These are phyloP conservation scores for Ramalina peruviana DNA, from an alignment of 495 filamentous ascomycete species.

Conservation along the genomic window DNA sequence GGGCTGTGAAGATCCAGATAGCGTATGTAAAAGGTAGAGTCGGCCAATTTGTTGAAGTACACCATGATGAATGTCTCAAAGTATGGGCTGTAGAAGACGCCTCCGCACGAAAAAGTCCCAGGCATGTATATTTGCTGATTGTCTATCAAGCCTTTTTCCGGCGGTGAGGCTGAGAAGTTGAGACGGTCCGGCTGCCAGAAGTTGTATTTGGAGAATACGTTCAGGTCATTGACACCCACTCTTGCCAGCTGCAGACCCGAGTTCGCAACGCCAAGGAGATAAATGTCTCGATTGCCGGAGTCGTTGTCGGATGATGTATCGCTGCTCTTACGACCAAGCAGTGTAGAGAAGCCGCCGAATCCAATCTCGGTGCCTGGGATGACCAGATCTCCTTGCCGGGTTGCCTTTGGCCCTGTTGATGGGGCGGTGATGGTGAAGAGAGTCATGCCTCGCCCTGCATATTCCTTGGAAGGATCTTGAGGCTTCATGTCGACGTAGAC, in stretches of 20 bases:
- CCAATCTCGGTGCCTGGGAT: slow-evolving; percentile 15
- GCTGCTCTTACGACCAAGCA: slow-evolving; percentile 12
- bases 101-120: slow-evolving; percentile 19
- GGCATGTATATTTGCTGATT: slow-evolving; percentile 12
- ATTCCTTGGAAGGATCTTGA: slow-evolving; percentile 16
- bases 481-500: slow-evolving; percentile 20
- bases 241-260: slow-evolving; percentile 16
- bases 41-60: slow-evolving; percentile 21
- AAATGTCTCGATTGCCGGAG: slow-evolving; percentile 13
- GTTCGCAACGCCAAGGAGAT: slow-evolving; percentile 13
- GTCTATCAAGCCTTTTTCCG: slow-evolving; percentile 8
- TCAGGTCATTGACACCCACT: slow-evolving; percentile 13
- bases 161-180: slow-evolving; percentile 10
- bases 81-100: slow-evolving; percentile 22
- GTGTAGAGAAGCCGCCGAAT: slow-evolving; percentile 15
- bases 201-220: slow-evolving; percentile 8
- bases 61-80: slow-evolving; percentile 21
- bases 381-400: slow-evolving; percentile 16
- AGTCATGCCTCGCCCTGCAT: slow-evolving; percentile 17
- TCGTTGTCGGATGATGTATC: not conserved
- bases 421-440: slow-evolving; percentile 15
- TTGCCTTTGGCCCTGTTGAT: slow-evolving; percentile 10
- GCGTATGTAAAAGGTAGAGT: slow-evolving; percentile 20
- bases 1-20: slow-evolving; percentile 17
- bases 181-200: slow-evolving; percentile 12